Percentiles rank a stretch among this genome's conserved stretches.
Conservation (phyloP, 495 filamentous ascomycete species). For the Penicillium coffeae region DNA sequence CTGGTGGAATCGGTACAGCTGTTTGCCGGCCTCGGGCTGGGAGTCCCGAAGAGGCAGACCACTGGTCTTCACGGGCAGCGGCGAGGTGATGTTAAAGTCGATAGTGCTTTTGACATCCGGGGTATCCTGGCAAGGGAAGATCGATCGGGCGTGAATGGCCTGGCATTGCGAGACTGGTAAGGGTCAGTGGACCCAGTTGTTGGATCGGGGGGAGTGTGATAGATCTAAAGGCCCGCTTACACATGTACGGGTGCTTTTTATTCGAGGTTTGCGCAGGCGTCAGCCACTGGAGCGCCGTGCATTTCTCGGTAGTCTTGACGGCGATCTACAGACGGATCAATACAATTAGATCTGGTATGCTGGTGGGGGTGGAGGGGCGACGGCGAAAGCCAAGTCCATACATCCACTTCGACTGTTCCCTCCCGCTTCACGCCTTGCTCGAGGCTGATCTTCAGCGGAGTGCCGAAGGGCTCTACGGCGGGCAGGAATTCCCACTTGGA, state of each 20-base stretch:
- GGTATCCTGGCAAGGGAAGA: slow-evolving; percentile 96
- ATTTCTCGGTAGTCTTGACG: slow-evolving; percentile 72
- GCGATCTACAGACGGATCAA: slow-evolving; percentile 38
- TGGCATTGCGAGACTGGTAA: slow-evolving; percentile 83
- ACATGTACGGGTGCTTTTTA: slow-evolving; percentile 93
- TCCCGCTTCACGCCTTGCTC: slow-evolving; percentile 59
- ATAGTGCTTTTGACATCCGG: slow-evolving; percentile 91
- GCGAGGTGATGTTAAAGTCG: slow-evolving; percentile 80
- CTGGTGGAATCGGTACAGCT: slow-evolving; percentile 78
- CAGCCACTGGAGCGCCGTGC: slow-evolving; percentile 92
- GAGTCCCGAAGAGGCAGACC: slow-evolving; percentile 64
- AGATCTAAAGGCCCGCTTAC: slow-evolving; percentile 32
- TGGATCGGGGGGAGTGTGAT: not conserved
- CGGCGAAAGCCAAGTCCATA: slow-evolving; percentile 18
- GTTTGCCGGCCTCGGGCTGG: slow-evolving; percentile 37
- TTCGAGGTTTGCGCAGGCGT: slow-evolving; percentile 86
- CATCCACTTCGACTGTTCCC: slow-evolving; percentile 58
- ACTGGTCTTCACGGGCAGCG: slow-evolving; percentile 82
- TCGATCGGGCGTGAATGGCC: slow-evolving; percentile 86
- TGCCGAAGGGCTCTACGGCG: slow-evolving; percentile 70
- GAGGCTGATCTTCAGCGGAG: slow-evolving; percentile 69
- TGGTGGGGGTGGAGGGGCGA: not conserved
- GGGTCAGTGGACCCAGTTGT: slow-evolving; percentile 3
- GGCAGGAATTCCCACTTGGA: slow-evolving; percentile 67
- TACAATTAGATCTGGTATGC: not conserved